phyloP scores from a whole-genome alignment of 805 yeast genomes.

The Myxozyma neglecta region DNA sequence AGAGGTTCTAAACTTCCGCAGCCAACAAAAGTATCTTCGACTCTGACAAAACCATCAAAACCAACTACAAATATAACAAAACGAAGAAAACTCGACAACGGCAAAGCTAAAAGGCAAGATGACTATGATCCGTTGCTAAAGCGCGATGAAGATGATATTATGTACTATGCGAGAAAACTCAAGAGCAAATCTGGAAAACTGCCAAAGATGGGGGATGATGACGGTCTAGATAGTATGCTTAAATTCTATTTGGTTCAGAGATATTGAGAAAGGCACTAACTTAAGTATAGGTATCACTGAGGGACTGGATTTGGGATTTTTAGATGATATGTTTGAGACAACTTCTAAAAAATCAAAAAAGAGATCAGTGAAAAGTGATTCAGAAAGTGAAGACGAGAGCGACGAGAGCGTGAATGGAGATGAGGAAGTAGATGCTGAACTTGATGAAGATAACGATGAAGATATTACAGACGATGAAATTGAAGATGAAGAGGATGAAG shows the following conservation, averaged over 20 bases:
- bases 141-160: constrained; percentile 75
- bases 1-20: background rate
- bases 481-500: constrained; percentile 28
- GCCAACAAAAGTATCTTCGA: background rate
- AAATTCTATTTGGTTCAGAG: background rate
- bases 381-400: constrained; percentile 17
- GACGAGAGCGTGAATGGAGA: constrained; percentile 22
- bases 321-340: constrained; percentile 27
- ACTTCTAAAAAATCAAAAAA: constrained; percentile 13
- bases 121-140: constrained; percentile 50
- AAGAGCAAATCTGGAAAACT: constrained; percentile 54
- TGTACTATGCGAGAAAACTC: constrained; percentile 77
- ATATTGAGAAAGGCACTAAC: background rate
- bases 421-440: constrained; percentile 5
- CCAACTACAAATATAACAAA: background rate
- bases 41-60: background rate
- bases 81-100: constrained; percentile 4
- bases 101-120: constrained; percentile 40
- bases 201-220: constrained; percentile 59
- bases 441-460: constrained; percentile 4
- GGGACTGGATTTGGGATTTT: constrained; percentile 60
- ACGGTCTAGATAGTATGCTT: constrained; percentile 57
- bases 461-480: constrained; percentile 20
- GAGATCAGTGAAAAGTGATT: constrained; percentile 23
- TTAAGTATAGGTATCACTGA: constrained; percentile 61